Percentiles rank a stretch among this genome's conserved stretches.
Evolutionary conservation across 257 asterid species (phyloP).

Genomic region (Handroanthus guayacan): DNA sequence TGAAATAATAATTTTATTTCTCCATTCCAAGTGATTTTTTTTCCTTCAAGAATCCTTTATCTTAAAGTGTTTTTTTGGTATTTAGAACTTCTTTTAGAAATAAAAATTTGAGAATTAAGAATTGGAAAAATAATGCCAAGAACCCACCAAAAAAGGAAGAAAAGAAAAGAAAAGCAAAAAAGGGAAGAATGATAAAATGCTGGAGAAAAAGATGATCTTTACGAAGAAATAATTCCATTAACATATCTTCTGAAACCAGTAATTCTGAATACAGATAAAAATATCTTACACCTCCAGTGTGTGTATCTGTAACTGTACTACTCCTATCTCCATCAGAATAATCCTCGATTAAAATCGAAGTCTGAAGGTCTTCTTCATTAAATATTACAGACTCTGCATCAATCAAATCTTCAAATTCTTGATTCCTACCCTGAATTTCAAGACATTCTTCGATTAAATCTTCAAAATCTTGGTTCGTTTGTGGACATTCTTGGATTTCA

Average conservation of each 20-base stretch:
- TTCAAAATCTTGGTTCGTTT: slow-evolving; percentile 30
- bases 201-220: slow-evolving; percentile 14
- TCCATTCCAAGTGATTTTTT: too few species aligned
- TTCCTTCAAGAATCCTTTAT: too few species aligned
- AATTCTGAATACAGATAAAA: slow-evolving; percentile 32
- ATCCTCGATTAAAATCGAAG: slow-evolving; percentile 37
- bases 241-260: slow-evolving; percentile 33
- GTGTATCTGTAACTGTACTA: slow-evolving; percentile 20
- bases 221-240: slow-evolving; percentile 35
- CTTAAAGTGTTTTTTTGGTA: too few species aligned
- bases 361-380: slow-evolving; percentile 40
- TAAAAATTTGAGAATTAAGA: too few species aligned
- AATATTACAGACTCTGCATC: slow-evolving; percentile 7
- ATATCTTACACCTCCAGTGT: slow-evolving; percentile 31
- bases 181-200: background rate
- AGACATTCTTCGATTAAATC: slow-evolving; percentile 42
- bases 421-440: background rate
- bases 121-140: too few species aligned
- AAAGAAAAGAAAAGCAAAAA: too few species aligned
- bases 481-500: slow-evolving; percentile 45
- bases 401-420: slow-evolving; percentile 32
- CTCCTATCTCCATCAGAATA: slow-evolving; percentile 14
- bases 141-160: background rate
- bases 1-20: too few species aligned
- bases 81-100: too few species aligned